Evolutionary conservation across 805 yeast genomes (phyloP).

Genomic region (Lachancea mirantina): DNA sequence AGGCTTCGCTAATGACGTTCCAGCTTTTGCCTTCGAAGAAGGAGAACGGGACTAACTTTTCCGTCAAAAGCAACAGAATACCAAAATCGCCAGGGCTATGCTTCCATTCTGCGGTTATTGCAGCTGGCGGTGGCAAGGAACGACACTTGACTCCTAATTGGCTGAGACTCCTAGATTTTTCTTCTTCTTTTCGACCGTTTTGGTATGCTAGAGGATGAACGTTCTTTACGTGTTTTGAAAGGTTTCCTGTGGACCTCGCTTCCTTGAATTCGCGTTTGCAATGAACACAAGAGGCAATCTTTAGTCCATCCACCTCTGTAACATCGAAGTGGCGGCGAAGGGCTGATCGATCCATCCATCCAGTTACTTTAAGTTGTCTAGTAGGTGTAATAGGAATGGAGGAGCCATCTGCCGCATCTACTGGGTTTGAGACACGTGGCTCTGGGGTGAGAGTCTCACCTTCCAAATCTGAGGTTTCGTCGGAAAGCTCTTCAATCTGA

Average conservation of each 20-base stretch:
- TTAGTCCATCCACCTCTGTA: neutral
- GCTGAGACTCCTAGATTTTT: neutral
- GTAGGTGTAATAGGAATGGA: no score
- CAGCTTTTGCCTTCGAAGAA: neutral
- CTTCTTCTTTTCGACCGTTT: neutral
- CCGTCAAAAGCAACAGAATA: conserved; percentile 1
- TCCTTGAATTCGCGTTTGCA: conserved; percentile 1
- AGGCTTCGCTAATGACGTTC: neutral
- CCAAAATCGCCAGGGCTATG: conserved; percentile 2
- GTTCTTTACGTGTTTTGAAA: conserved; percentile 3
- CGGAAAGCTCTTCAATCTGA: no score
- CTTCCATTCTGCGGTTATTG: neutral
- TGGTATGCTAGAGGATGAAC: conserved; percentile 1
- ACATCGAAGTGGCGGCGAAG: conserved; percentile 1
- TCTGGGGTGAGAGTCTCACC: no score
- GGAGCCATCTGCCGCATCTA: no score
- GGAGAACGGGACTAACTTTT: neutral
- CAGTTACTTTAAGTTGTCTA: no score
- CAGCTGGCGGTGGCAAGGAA: conserved; percentile 2
- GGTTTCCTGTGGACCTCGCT: conserved; percentile 5
- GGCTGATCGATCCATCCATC: conserved; percentile 2
- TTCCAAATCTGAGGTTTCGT: no score
- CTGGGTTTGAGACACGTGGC: no score
- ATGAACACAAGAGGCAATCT: conserved; percentile 1
- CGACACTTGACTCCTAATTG: neutral